A percentile compares a stretch with the other conserved stretches of the same genome.
phyloP scores from a whole-genome alignment of 164 flowering plant genomes.

The Aristolochia fimbriata region DNA sequence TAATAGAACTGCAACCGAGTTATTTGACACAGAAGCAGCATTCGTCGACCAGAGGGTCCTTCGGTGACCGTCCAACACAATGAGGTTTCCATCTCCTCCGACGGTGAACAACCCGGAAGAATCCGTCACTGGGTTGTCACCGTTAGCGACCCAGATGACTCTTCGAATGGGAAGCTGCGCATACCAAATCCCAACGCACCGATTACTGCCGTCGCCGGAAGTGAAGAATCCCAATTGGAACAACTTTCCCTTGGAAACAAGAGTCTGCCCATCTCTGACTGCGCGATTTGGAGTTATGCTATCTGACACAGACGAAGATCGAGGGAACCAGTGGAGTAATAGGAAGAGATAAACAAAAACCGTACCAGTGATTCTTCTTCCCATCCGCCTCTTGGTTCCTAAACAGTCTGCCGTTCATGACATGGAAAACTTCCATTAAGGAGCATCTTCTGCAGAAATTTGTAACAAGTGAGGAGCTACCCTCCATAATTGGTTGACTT shows the following conservation, averaged over 20 bases:
- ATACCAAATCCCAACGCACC: slow-evolving; percentile 12
- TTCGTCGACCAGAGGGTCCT: slow-evolving; percentile 1
- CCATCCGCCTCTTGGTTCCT: too few relatives aligned
- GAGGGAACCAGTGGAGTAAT: too few relatives aligned
- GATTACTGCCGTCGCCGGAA: not conserved
- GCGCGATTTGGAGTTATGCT: too few relatives aligned
- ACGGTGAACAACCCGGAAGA: slow-evolving; percentile 4
- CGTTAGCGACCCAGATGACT: slow-evolving; percentile 13
- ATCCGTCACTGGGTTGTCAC: slow-evolving; percentile 6
- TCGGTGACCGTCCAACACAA: not conserved
- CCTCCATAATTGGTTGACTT: too few relatives aligned
- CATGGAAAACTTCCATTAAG: too few relatives aligned
- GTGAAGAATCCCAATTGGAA: slow-evolving; percentile 6
- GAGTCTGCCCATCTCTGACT: not conserved
- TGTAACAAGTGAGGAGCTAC: too few relatives aligned
- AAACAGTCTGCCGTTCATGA: too few relatives aligned
- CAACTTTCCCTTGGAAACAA: not conserved
- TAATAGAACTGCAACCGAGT: slow-evolving; percentile 5
- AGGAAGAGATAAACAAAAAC: too few relatives aligned
- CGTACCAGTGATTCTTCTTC: too few relatives aligned
- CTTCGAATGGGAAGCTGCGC: slow-evolving; percentile 1
- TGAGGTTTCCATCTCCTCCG: slow-evolving; percentile 5
- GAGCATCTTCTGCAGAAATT: too few relatives aligned
- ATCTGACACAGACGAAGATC: too few relatives aligned
- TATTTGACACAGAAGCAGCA: not conserved